phyloP scores from a whole-genome alignment of 495 filamentous ascomycete genomes.

The Aspergillus avenaceus region DNA sequence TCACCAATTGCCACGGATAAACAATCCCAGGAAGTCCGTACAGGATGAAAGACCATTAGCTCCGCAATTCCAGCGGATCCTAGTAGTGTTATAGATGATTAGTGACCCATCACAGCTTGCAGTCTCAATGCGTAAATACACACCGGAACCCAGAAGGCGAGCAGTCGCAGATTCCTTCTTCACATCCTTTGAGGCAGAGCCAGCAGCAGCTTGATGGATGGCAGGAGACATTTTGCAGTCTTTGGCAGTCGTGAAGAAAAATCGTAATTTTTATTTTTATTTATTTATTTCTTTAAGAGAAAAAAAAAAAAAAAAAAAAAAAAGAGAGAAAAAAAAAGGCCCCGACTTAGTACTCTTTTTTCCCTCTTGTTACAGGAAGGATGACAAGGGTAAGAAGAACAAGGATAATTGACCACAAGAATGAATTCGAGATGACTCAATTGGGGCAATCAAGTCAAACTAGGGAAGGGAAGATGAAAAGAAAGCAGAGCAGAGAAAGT shows the following conservation, averaged over 20 bases:
- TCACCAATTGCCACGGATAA: neutral
- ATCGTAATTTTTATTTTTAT: conserved; percentile 4
- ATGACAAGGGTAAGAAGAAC: too few relatives aligned
- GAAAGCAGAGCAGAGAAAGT: conserved; percentile 8
- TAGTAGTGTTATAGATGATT: conserved; percentile 39
- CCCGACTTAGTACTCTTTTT: too few relatives aligned
- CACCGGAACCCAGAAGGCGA: conserved; percentile 88
- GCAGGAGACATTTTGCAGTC: conserved; percentile 46
- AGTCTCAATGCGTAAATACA: conserved; percentile 13
- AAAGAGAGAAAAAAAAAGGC: neutral
- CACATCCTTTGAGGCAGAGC: conserved; percentile 55
- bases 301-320: conserved; percentile 1
- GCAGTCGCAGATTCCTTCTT: conserved; percentile 90
- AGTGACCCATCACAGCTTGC: conserved; percentile 11
- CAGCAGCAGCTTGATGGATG: conserved; percentile 40
- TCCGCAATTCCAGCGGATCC: conserved; percentile 94
- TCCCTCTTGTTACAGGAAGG: too few relatives aligned
- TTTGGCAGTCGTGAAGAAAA: too few relatives aligned
- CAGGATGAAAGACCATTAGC: conserved; percentile 93
- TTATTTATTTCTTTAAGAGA: conserved; percentile 8
- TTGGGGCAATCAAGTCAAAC: neutral
- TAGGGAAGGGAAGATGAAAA: conserved; percentile 10
- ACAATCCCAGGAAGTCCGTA: conserved; percentile 36
- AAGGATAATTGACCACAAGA: too few relatives aligned
- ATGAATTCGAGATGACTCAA: too few relatives aligned